Evolutionary conservation across 2,329 filamentous ascomycete genomes (phyloP).

Genomic region (Penicillium thymicola): DNA sequence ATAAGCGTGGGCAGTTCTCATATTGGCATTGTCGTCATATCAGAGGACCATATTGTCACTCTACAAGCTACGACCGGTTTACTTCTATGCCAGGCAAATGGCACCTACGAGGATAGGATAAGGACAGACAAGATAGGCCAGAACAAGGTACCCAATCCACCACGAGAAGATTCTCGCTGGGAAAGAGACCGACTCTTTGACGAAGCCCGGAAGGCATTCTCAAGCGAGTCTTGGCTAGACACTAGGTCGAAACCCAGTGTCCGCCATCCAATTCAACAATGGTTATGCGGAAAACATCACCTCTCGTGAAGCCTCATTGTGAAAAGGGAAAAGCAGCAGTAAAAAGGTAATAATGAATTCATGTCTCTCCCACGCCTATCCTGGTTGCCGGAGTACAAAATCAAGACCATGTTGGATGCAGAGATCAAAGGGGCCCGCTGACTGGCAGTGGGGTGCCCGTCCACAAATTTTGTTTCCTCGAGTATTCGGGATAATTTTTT

Average conservation of each 20-base stretch:
- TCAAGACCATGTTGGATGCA: slow-evolving; percentile 28
- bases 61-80: slow-evolving; percentile 13
- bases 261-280: slow-evolving; percentile 48
- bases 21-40: not conserved
- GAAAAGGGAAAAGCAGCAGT: slow-evolving; percentile 39
- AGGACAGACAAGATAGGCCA: slow-evolving; percentile 27
- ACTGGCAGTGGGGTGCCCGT: slow-evolving; percentile 14
- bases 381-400: slow-evolving; percentile 38
- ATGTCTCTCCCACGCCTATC: slow-evolving; percentile 42
- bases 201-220: slow-evolving; percentile 13
- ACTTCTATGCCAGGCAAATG: slow-evolving; percentile 21
- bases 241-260: slow-evolving; percentile 11
- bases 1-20: not conserved
- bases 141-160: slow-evolving; percentile 11
- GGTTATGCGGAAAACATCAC: slow-evolving; percentile 57
- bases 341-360: slow-evolving; percentile 32
- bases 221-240: slow-evolving; percentile 22
- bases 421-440: slow-evolving; percentile 23
- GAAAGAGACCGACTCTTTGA: slow-evolving; percentile 23
- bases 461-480: slow-evolving; percentile 26
- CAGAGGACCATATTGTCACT: not conserved
- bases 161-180: slow-evolving; percentile 3
- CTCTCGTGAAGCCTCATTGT: slow-evolving; percentile 58
- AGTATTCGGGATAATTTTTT: slow-evolving; percentile 21
- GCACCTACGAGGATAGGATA: slow-evolving; percentile 20